These are phyloP conservation scores for Rhizoclosmatium hyalinum DNA, from an alignment of 371 early-diverging fungal genomes.

Conservation along the genomic window DNA sequence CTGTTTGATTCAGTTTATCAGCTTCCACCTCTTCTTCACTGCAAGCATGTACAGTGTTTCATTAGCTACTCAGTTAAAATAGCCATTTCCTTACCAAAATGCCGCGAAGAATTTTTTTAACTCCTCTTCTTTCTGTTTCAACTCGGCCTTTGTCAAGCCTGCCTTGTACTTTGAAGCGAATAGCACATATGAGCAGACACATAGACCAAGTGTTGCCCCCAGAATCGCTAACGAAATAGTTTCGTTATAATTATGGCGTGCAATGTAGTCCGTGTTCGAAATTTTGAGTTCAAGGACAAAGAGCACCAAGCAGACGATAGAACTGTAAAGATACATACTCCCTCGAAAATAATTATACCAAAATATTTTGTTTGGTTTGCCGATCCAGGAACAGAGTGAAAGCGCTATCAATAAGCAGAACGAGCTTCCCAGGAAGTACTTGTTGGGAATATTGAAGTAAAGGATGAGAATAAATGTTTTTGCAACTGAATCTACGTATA, in stretches of 20 bases:
- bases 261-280: background rate
- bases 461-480: constrained; percentile 11
- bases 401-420: background rate
- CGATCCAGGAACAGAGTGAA: background rate
- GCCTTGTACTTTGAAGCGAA: background rate
- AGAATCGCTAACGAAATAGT: background rate
- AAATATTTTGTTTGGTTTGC: constrained; percentile 7
- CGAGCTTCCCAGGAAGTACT: background rate
- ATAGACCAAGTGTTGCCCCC: background rate
- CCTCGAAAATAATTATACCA: constrained; percentile 8
- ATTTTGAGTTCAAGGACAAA: background rate
- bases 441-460: background rate
- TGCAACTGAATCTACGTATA: background rate
- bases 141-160: background rate
- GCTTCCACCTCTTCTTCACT: background rate
- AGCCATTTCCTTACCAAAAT: background rate
- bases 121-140: constrained; percentile 14
- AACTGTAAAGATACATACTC: background rate
- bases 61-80: too few relatives aligned
- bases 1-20: background rate
- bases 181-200: background rate
- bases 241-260: background rate
- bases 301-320: background rate
- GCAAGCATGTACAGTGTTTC: background rate
- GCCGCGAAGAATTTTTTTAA: constrained; percentile 23